Base-by-base conservation (phyloP, 768 basidiomycete species). In the Lactarius vividus region DNA sequence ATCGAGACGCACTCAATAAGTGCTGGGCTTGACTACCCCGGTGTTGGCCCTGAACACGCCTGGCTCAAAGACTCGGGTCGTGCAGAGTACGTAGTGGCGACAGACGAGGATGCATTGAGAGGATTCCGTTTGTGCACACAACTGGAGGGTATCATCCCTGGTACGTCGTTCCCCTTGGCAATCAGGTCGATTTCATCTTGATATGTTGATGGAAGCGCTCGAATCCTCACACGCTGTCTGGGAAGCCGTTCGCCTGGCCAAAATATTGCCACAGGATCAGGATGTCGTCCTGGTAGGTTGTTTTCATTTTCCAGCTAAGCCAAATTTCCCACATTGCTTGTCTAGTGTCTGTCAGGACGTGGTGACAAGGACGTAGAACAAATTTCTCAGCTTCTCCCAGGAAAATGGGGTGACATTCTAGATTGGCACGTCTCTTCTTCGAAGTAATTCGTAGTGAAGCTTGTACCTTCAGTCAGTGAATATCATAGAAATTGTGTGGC, bases 311-410 rank as follows among this genome's bases (percentile, higher is more conserved):
- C 44, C 65, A 33, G 20, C 20, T 13, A n/a, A 13, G 20, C 18
- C 8, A 9, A 65, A 72, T 39, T 46, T 55, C 15, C 26, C 13
- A 53, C 7, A 4, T 63, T 20, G 23, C 20, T 59, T 39, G 57
- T 10, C 52, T 65, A 96, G 92, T 97, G 94, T 73, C 80, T 98
- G 59, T 96, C 93, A 61, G 96, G 96, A 58, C 87, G 96, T 68
- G 97, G 97, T 20, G 95, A 98, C 77, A 98, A 98, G 77, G 96
- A 99, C 73, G 97, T 99, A 4, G 91, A 96, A 70, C 91, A 98
- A 73, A 95, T 99, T 64, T 94, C 91, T n/a, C 80, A 96, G 72
- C 80, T 98, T 46, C 81, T 99, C 62, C 96, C 96, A 13, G 84
- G 84, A 63, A 92, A 96, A 77, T 98, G 96, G 96, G 94, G 91